Evolutionary conservation across 2,329 filamentous ascomycete genomes (phyloP).

Genomic region (Fusarium subglutinans): DNA sequence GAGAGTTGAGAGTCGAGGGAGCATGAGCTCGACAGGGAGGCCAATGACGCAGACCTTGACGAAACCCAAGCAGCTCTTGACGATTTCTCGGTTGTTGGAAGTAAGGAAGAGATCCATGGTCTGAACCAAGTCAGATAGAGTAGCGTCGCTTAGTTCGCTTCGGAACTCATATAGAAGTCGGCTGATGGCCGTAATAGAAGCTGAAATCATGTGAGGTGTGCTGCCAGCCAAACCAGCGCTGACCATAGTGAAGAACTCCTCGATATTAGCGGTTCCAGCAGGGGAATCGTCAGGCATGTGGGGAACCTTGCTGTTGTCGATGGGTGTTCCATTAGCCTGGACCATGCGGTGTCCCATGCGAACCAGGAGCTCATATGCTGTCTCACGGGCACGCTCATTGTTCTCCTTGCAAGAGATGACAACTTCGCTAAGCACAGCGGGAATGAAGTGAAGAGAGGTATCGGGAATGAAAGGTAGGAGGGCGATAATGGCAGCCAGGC

Average conservation of each 20-base stretch:
- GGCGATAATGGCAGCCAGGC: conserved; percentile 82
- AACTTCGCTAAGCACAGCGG: conserved; percentile 89
- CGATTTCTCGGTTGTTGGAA: conserved; percentile 96
- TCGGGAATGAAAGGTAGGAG: conserved; percentile 82
- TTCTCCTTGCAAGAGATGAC: conserved; percentile 97
- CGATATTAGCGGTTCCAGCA: conserved; percentile 80
- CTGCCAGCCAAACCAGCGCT: conserved; percentile 92
- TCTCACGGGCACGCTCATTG: conserved; percentile 91
- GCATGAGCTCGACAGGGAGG: conserved; percentile 80
- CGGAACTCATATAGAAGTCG: conserved; percentile 95
- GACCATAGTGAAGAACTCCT: conserved; percentile 98
- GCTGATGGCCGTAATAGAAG: conserved; percentile 93
- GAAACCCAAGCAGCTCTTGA: conserved; percentile 92
- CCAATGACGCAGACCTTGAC: conserved; percentile 95
- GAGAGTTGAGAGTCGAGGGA: conserved; percentile 77
- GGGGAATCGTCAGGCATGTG: conserved; percentile 87
- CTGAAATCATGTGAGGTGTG: conserved; percentile 96
- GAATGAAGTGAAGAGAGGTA: conserved; percentile 89
- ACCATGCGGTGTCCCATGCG: conserved; percentile 85
- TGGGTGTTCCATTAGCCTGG: conserved; percentile 71
- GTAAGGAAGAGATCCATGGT: conserved; percentile 97
- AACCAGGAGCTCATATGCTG: conserved; percentile 90
- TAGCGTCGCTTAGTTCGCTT: conserved; percentile 70
- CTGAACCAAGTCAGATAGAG: conserved; percentile 85
- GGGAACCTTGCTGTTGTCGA: conserved; percentile 86